phyloP scores from a whole-genome alignment of 2,329 filamentous ascomycete species.

The Ploettnerulaceae sp. region DNA sequence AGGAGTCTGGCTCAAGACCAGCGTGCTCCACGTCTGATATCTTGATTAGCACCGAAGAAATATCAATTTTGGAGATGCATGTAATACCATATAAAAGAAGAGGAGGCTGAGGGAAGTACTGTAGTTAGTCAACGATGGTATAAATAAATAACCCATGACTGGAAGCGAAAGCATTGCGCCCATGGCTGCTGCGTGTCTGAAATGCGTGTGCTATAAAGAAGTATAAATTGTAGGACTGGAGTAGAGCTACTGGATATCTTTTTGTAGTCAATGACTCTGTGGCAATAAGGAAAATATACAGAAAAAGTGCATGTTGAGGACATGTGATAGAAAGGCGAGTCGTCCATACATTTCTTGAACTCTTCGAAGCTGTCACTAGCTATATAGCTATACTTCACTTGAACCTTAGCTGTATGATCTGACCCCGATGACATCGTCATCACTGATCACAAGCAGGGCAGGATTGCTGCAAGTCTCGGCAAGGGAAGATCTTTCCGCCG shows the following conservation, averaged over 20 bases:
- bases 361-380: slow-evolving; percentile 5
- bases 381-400: slow-evolving; percentile 2
- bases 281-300: not conserved
- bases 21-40: slow-evolving; percentile 70
- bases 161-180: slow-evolving; percentile 69
- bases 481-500: too few species aligned
- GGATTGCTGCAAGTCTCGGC: too few species aligned
- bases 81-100: slow-evolving; percentile 78
- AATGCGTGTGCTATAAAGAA: too few species aligned
- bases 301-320: not conserved
- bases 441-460: slow-evolving; percentile 1
- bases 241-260: too few species aligned
- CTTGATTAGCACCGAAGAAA: slow-evolving; percentile 11
- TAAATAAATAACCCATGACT: slow-evolving; percentile 62
- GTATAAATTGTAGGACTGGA: too few species aligned
- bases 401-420: not conserved
- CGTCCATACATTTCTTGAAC: too few species aligned
- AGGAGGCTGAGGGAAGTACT: slow-evolving; percentile 77
- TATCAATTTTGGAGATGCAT: too few species aligned
- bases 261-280: not conserved
- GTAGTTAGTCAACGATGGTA: slow-evolving; percentile 60
- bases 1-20: slow-evolving; percentile 72
- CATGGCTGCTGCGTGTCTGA: slow-evolving; percentile 37
- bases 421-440: slow-evolving; percentile 20
- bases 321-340: too few species aligned